Conservation (phyloP, 2,329 filamentous ascomycete genomes). For the Aspergillus novofumigatus region DNA sequence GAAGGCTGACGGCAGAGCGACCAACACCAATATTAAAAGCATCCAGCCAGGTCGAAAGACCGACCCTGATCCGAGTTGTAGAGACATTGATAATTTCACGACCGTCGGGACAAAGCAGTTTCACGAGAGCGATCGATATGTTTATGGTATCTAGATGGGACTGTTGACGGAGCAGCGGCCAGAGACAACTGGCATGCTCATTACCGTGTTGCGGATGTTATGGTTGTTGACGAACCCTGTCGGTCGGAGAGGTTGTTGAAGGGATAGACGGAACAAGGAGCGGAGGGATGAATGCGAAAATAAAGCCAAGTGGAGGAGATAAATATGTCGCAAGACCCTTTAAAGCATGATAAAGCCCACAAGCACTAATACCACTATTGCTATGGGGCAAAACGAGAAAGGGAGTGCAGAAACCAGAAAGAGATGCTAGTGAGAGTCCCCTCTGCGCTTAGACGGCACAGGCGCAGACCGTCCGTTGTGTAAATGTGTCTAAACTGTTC, state of each 20-base stretch:
- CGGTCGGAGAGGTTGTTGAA: constrained; percentile 3
- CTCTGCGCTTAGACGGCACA: background rate
- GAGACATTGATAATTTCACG: constrained; percentile 17
- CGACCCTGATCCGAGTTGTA: constrained; percentile 7
- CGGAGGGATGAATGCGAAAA: constrained; percentile 1
- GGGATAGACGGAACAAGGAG: constrained; percentile 1
- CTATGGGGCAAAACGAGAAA: background rate
- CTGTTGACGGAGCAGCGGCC: constrained; percentile 11
- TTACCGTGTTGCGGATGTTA: constrained; percentile 10
- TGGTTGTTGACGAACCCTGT: background rate
- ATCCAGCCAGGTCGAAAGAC: constrained; percentile 13
- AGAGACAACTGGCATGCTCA: constrained; percentile 24
- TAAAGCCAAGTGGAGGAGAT: background rate
- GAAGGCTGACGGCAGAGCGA: constrained; percentile 15
- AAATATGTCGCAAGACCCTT: background rate
- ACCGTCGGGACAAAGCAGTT: constrained; percentile 4
- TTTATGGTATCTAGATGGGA: constrained; percentile 18
- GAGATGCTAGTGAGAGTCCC: background rate
- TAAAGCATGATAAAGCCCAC: constrained; percentile 1
- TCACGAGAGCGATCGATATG: constrained; percentile 19
- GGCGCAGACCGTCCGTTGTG: background rate
- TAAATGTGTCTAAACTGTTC: background rate
- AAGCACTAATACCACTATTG: background rate
- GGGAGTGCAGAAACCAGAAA: background rate
- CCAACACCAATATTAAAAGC: constrained; percentile 18